Base-by-base conservation (phyloP, 2,329 filamentous ascomycete genomes). In the Xylariaceae sp. region DNA sequence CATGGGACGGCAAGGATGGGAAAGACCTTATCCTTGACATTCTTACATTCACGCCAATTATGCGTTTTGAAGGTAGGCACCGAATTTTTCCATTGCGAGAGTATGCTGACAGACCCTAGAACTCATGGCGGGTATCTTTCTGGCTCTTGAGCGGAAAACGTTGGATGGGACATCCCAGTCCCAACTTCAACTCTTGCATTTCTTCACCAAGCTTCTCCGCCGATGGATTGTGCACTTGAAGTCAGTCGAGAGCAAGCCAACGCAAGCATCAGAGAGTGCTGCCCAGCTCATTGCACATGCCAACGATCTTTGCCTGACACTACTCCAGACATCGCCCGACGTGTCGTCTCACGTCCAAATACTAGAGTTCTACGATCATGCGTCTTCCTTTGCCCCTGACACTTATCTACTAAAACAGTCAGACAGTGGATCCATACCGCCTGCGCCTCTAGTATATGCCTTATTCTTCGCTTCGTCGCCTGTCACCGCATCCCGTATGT, bases 301-400 rank as follows among this genome's bases (percentile, higher is more conserved):
- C 66, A 77, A 82, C 69, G 67, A 73, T 5, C 75, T 90, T 16
- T 73, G 79, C 40, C 74, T 87, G 2, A 80, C 83, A 1, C 69
- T 88, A 9, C 67, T 84, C 6, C 86, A 89, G 68, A 75, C 75
- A 47, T 71, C 71, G 2, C 66, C 73, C 9, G 65, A 66, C 6
- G 57, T 73, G 5, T 60, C 72, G 2, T 75, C 78, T 2, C 70
- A 79, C 36, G 82, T 83, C 6, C 72, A 78, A 17, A 75, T 91
- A 14, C 77, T 89, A 33, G 83, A 85, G 64, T 91, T 93, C 69
- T 89, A 88, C 67, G 81, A 87, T 56, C 73, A 80, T 48, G 75
- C 83, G 6, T 78, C 82, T 5, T 71, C 75, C 17, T 69, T 88
- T 18, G 78, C 84, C 51, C 77, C 78, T 2, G 72, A 84, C 41